These are phyloP conservation scores for Citrus mangshanensis DNA, from an alignment of 345 rosid genomes.

Conservation along the genomic window DNA sequence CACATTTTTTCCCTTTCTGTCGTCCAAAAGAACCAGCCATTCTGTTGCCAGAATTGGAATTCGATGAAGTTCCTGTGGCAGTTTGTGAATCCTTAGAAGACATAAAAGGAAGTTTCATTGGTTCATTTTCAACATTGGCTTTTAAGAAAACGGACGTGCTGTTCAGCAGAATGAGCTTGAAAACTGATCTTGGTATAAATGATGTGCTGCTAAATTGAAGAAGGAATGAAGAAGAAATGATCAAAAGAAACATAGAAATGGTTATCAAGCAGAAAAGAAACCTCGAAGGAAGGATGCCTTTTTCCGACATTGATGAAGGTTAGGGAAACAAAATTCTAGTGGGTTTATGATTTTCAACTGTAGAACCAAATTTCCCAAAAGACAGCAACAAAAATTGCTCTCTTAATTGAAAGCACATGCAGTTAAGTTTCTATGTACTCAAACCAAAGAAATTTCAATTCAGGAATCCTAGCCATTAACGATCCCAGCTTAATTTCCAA, in stretches of 20 bases:
- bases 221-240: conserved; percentile 55
- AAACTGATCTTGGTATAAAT: conserved; percentile 52
- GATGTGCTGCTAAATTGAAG: conserved; percentile 52
- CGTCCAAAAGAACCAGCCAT: conserved; percentile 12
- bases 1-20: conserved; percentile 23
- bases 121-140: conserved; percentile 31
- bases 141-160: conserved; percentile 37
- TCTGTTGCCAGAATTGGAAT: conserved; percentile 1
- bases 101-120: conserved; percentile 24
- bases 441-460: not conserved
- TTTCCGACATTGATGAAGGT: conserved; percentile 48
- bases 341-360: not conserved
- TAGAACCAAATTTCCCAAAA: not conserved
- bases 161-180: conserved; percentile 58
- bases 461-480: not conserved
- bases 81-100: conserved; percentile 23
- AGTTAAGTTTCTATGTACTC: not conserved
- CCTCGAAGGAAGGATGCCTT: conserved; percentile 49
- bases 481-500: not conserved
- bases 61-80: conserved; percentile 14
- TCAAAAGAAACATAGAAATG: conserved; percentile 46
- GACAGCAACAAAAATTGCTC: not conserved
- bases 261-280: conserved; percentile 56
- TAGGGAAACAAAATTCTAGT: not conserved
- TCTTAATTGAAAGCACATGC: not conserved